A percentile compares a stretch with the other conserved stretches of the same genome.
Evolutionary conservation across 2,329 filamentous ascomycete species (phyloP).

Genomic region (Cyphellophora europaea): DNA sequence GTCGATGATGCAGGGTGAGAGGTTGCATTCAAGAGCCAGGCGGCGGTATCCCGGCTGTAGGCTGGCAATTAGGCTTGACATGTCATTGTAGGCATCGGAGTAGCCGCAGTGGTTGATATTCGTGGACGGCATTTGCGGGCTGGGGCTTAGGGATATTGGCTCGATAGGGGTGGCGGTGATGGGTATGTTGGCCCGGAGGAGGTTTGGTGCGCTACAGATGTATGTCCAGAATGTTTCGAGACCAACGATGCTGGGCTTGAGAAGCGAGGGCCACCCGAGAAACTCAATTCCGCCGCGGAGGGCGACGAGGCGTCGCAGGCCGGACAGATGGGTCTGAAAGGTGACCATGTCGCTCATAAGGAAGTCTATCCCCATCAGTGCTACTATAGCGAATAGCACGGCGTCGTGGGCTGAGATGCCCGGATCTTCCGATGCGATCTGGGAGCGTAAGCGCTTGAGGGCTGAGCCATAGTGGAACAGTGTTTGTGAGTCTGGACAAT

Average conservation of each 20-base stretch:
- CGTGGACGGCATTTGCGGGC: no score
- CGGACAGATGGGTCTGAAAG: constrained; percentile 5
- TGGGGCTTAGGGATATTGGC: no score
- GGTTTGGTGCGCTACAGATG: constrained; percentile 1
- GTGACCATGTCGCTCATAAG: constrained; percentile 6
- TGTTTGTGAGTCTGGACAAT: constrained; percentile 3
- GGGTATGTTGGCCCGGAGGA: not conserved
- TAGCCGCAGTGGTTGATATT: no score
- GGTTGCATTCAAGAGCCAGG: constrained; percentile 3
- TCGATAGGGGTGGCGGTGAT: not conserved
- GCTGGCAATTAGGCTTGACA: constrained; percentile 1
- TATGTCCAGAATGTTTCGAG: constrained; percentile 8
- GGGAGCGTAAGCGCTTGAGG: not conserved
- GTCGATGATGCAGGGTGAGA: constrained; percentile 5
- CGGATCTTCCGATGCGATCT: not conserved
- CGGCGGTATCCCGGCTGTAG: constrained; percentile 2
- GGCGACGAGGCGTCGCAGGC: constrained; percentile 5
- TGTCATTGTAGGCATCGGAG: constrained; percentile 1
- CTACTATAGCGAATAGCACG: constrained; percentile 7
- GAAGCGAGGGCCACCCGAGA: constrained; percentile 6
- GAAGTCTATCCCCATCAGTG: constrained; percentile 9
- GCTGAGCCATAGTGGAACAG: constrained; percentile 5
- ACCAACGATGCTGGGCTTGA: constrained; percentile 5
- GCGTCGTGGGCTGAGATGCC: constrained; percentile 3
- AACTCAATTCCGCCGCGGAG: constrained; percentile 6